Evolutionary conservation across 352 stramenopile species (phyloP).

Genomic region (Globisporangium nodosum): DNA sequence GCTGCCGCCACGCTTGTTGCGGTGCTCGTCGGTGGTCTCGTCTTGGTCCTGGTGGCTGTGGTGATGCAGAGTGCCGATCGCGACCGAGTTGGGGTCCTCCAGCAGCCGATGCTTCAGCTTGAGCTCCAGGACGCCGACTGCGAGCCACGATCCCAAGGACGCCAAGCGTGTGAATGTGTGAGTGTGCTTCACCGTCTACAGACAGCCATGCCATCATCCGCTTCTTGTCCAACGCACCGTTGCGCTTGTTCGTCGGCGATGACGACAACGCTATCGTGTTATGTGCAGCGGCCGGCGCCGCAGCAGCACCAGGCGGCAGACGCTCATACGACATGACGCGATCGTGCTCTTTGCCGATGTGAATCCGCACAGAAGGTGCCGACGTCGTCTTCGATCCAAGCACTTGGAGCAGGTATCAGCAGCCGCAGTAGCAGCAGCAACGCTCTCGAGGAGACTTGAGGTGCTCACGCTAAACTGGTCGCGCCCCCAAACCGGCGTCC

Average conservation of each 20-base stretch:
- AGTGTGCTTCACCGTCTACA: neutral
- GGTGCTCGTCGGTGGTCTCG: neutral
- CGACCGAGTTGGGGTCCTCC: conserved; percentile 36
- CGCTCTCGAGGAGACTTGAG: no score
- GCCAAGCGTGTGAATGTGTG: no score
- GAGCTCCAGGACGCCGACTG: conserved; percentile 55
- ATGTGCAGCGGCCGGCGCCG: conserved; percentile 2
- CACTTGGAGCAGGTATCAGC: no score
- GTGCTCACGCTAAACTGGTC: no score
- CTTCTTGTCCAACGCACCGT: conserved; percentile 24
- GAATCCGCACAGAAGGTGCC: no score
- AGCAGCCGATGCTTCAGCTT: conserved; percentile 66
- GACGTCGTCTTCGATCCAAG: no score
- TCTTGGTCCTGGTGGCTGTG: neutral
- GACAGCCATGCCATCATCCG: neutral
- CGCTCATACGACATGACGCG: conserved; percentile 25
- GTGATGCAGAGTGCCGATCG: conserved; percentile 33
- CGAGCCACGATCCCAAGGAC: neutral
- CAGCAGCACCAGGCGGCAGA: conserved; percentile 3
- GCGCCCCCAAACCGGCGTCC: no score
- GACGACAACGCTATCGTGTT: conserved; percentile 2
- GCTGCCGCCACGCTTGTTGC: neutral
- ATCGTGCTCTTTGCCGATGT: no score
- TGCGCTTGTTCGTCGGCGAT: conserved; percentile 40
- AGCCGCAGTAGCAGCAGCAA: no score